Evolutionary conservation across 371 early-diverging fungal species (phyloP).

Genomic region (Umbelopsis sp.): DNA sequence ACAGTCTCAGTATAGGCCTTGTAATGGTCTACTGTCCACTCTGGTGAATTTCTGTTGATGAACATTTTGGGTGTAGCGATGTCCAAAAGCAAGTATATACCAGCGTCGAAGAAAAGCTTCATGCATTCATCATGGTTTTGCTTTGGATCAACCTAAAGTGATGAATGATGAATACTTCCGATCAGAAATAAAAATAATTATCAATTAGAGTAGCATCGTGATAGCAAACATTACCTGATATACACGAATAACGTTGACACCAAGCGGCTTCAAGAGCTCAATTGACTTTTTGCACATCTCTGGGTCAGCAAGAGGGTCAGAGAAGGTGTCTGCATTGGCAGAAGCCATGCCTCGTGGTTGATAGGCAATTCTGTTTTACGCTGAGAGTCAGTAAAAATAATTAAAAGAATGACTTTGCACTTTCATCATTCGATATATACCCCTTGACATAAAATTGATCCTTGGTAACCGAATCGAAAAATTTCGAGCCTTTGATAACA

Average conservation of each 20-base stretch:
- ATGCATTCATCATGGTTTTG: slow-evolving; percentile 63
- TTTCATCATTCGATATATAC: neutral
- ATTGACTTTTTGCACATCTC: slow-evolving; percentile 58
- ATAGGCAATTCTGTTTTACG: slow-evolving; percentile 46
- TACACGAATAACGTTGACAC: slow-evolving; percentile 65
- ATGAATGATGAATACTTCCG: neutral
- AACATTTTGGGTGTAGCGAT: slow-evolving; percentile 49
- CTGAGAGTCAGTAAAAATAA: neutral
- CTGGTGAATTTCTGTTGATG: slow-evolving; percentile 57
- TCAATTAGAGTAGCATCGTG: neutral
- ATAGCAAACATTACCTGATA: slow-evolving; percentile 42
- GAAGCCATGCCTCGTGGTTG: slow-evolving; percentile 50
- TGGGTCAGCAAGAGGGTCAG: slow-evolving; percentile 57
- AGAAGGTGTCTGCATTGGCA: neutral
- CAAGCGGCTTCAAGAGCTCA: slow-evolving; percentile 57
- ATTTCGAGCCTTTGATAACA: slow-evolving; percentile 61
- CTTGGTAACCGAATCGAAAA: slow-evolving; percentile 57
- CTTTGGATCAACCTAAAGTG: slow-evolving; percentile 40
- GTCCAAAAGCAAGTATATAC: slow-evolving; percentile 65
- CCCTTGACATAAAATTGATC: slow-evolving; percentile 69
- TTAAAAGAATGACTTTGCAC: neutral
- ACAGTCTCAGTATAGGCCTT: slow-evolving; percentile 49
- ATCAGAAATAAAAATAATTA: neutral
- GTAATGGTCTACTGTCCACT: slow-evolving; percentile 51
- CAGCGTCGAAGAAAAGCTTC: slow-evolving; percentile 51